phyloP scores from a whole-genome alignment of 495 filamentous ascomycete genomes.

The Penicillium argentinense region DNA sequence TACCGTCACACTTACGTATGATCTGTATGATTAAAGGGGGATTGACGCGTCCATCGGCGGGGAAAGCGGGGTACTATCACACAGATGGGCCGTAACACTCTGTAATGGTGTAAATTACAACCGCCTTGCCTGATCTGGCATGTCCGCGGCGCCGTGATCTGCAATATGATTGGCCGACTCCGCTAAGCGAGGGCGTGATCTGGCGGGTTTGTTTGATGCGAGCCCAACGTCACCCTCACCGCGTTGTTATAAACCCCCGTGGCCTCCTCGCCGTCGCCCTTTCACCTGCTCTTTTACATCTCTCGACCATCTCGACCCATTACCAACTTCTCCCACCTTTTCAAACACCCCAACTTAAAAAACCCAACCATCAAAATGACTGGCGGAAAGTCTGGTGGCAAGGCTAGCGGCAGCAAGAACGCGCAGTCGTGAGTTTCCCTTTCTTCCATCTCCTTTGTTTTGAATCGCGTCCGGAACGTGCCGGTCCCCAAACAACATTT shows the following conservation, averaged over 20 bases:
- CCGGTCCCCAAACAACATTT: too few species aligned
- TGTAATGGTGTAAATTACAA: constrained; percentile 24
- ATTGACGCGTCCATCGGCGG: constrained; percentile 26
- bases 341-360: too few species aligned
- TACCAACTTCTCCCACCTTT: constrained; percentile 20
- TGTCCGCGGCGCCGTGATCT: constrained; percentile 29
- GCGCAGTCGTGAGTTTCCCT: constrained; percentile 75
- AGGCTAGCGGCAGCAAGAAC: constrained; percentile 96
- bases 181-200: constrained; percentile 54
- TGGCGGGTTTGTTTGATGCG: constrained; percentile 36
- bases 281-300: constrained; percentile 27
- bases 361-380: constrained; percentile 80
- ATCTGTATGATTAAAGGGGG: constrained; percentile 50
- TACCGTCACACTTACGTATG: constrained; percentile 46
- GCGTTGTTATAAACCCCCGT: constrained; percentile 49
- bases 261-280: constrained; percentile 33
- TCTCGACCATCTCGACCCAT: constrained; percentile 16
- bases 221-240: constrained; percentile 43
- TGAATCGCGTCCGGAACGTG: too few species aligned
- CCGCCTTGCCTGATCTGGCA: constrained; percentile 33
- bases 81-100: constrained; percentile 1
- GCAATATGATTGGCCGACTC: constrained; percentile 40
- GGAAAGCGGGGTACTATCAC: constrained; percentile 18
- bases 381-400: constrained; percentile 98
- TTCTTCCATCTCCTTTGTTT: not conserved